Conservation (phyloP, 2,329 filamentous ascomycete species). For the Xylariomycetidae sp. region DNA sequence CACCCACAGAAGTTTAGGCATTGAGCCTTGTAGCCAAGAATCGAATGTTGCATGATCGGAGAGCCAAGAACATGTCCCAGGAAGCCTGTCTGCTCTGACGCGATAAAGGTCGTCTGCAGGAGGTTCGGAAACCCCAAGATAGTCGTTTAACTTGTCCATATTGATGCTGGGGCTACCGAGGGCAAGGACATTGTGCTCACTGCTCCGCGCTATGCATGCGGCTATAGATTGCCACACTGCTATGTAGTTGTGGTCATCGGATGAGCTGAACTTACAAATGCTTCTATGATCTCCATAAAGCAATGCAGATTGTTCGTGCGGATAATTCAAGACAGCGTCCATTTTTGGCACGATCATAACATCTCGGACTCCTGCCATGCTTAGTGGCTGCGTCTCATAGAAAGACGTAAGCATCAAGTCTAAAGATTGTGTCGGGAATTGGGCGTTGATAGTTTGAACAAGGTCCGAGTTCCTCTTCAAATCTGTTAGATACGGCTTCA, state of each 20-base stretch:
- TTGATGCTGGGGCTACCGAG: no score
- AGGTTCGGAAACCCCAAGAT: conserved; percentile 7
- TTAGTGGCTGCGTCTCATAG: conserved; percentile 20
- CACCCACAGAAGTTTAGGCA: conserved; percentile 23
- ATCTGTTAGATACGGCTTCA: conserved; percentile 19
- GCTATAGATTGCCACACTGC: conserved; percentile 16
- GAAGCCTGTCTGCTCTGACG: conserved; percentile 9
- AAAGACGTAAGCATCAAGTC: conserved; percentile 21
- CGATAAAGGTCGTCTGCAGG: conserved; percentile 14
- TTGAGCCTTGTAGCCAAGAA: conserved; percentile 11
- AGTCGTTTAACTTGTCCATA: conserved; percentile 7
- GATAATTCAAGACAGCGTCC: conserved; percentile 21
- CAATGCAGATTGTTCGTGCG: conserved; percentile 16
- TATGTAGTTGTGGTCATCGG: conserved; percentile 20
- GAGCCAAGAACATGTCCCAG: conserved; percentile 22
- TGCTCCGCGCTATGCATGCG: neutral
- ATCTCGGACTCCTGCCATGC: conserved; percentile 1
- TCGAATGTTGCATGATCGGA: conserved; percentile 4
- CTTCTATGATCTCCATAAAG: conserved; percentile 25
- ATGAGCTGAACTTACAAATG: conserved; percentile 26
- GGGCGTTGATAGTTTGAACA: conserved; percentile 21
- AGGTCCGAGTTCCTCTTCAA: conserved; percentile 14
- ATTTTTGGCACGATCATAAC: conserved; percentile 18
- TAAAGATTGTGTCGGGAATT: conserved; percentile 17
- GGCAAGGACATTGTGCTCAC: no score